Evolutionary conservation across 2,329 filamentous ascomycete genomes (phyloP), one percentile per base, ranked within the genome.

Genomic region (Epicoccum nigrum): DNA sequence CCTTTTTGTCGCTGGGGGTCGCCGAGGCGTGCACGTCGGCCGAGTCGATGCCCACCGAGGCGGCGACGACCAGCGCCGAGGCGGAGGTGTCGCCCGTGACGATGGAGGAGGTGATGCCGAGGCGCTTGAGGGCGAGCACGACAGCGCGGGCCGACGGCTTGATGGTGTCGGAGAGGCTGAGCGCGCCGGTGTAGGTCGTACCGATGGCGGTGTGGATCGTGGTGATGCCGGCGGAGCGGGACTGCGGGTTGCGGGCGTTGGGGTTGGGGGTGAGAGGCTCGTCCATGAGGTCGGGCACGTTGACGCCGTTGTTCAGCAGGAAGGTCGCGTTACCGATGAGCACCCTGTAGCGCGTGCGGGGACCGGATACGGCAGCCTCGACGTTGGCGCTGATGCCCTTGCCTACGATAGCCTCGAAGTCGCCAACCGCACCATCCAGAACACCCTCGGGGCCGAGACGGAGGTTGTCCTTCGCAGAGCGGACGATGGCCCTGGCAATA

Each of bases 181-280:
- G 81, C 40, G 88, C 86, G 37, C 94, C 94, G 3, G 89, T 85
- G 70, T 95, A 97, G 46, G 80, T 76, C 41, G 83, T 86, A 67
- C 96, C 88, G 58, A 99, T 90, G 53, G 92, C 92, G 42, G 95
- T 86, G 72, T 96, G 95, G 58, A 97, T 96, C 57, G 87, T 90
- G 7, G 94, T 97, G 15, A 89, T 90, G 45, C 92, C 92, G 6
- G 90, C 72, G 4, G 68, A 71, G 54, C 49, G 70, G 4, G 73
- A 67, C 39, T 75, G 68, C 3, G 78, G 73, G n/a, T 79, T 64
- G 56, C 70, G 54, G 51, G 67, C 62, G 4, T 60, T 52, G 15
- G 68, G 67, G 15, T 64, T 54, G 15, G 69, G 65, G 2, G 70
- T 69, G 7, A 74, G 65, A 37, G 89, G 78, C 7, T 71, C 70